Percentiles rank a stretch among this genome's conserved stretches.
Evolutionary conservation across 2,329 filamentous ascomycete species (phyloP).

Genomic region (Cordyceps cicadae): DNA sequence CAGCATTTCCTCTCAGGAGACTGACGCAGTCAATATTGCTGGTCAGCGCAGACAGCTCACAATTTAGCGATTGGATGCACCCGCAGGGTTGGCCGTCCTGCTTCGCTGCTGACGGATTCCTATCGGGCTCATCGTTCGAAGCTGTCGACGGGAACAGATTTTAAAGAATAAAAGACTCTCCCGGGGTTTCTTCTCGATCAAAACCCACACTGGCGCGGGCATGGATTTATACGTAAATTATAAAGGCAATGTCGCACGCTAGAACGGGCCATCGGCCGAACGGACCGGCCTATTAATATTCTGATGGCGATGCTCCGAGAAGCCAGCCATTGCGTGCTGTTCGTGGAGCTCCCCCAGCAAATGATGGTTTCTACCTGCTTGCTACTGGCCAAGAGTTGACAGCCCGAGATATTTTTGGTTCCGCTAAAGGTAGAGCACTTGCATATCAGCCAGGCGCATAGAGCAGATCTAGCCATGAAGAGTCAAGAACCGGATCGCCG

Average conservation of each 20-base stretch:
- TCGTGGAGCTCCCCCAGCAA: not conserved
- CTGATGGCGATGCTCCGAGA: slow-evolving; percentile 2
- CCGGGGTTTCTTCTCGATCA: not conserved
- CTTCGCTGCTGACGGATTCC: not conserved
- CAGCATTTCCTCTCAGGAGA: not conserved
- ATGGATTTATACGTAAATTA: not conserved
- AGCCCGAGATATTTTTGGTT: not conserved
- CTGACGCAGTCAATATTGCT: not conserved
- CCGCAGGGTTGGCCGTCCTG: not conserved
- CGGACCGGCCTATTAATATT: not conserved
- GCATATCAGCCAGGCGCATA: too few species aligned
- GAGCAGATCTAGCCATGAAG: not conserved
- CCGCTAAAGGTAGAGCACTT: too few species aligned
- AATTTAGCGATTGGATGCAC: not conserved
- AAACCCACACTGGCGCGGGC: not conserved
- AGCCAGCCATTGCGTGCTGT: not conserved
- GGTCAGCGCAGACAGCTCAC: not conserved
- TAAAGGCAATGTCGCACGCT: slow-evolving; percentile 1
- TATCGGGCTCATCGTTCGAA: not conserved
- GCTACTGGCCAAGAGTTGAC: not conserved
- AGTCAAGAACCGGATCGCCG: not conserved
- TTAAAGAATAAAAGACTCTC: not conserved
- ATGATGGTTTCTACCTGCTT: not conserved
- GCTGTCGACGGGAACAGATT: not conserved
- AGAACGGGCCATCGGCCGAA: slow-evolving; percentile 7